Evolutionary conservation across 208 protist species (phyloP), one percentile per base, ranked within the genome.

Genomic region (Acanthamoeba triangularis): DNA sequence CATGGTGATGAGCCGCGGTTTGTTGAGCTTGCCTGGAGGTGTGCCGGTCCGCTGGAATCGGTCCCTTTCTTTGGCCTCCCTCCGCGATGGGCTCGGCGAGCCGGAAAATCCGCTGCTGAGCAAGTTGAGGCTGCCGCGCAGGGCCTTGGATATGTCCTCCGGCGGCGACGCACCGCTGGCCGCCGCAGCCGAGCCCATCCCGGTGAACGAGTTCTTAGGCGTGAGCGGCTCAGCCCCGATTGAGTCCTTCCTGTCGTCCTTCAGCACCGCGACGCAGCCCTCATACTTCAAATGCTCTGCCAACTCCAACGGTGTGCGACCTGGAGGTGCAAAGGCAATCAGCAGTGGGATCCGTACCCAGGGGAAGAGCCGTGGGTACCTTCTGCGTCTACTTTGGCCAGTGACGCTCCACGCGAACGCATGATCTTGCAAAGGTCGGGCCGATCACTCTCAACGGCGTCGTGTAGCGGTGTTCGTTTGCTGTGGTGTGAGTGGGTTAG

Each of bases 381-480:
- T 20, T 47, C 87, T 65, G 10, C 7, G 37, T 93, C 61, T 0
- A 54, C 59, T 56, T 67, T 49, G 59, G 47, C 30, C 8, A 25
- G 8, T 4, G 49, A 1, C 5, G 49, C 80, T 3, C 80, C 80
- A 3, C 49, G 18, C 10, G n/a, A 88, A 13, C 80, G 80, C 18
- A 88, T 11, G 49, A 88, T n/a, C 33, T 88, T 88, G 49, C 80
- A 88, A 8, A 88, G 28, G 80, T 88, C 80, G 5, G 80, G 80
- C 35, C 80, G 44, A 0, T 63, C 80, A 13, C 11, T 30, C 49
- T 88, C 25, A 14, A 88, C 80, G 14, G 25, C 13, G 47, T 93
- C 74, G 63, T 93, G 87, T 33, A 93, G 87, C 8, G 87, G 59
- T 18, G 59, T 74, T 49, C 87, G 80, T 63, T 88, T 88, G 16